phyloP scores from a whole-genome alignment of 2,329 filamentous ascomycete species.

The Coniochaeta hoffmannii region DNA sequence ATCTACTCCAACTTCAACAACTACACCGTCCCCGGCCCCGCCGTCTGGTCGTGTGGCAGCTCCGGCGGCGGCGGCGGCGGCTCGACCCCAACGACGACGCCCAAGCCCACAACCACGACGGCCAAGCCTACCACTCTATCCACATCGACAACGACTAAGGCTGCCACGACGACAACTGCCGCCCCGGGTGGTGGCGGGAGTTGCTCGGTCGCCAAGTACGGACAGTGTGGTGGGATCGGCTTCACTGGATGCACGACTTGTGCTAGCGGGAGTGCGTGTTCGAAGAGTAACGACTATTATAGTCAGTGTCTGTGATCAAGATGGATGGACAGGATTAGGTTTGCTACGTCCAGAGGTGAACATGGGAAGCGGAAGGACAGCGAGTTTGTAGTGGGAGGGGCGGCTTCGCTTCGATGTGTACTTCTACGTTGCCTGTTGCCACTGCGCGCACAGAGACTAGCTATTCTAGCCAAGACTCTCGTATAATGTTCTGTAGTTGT shows the following conservation, averaged over 20 bases:
- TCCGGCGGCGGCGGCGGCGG: neutral
- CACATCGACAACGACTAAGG: neutral
- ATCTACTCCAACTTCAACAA: slow-evolving; percentile 14
- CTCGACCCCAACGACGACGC: neutral
- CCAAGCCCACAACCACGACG: neutral
- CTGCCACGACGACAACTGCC: neutral
- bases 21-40: slow-evolving; percentile 9
- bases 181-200: neutral
- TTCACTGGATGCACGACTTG: slow-evolving; percentile 27
- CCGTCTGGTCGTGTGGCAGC: neutral
- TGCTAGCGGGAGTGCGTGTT: slow-evolving; percentile 23
- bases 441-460: too few relatives aligned
- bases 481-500: too few relatives aligned
- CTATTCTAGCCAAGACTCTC: too few relatives aligned
- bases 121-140: neutral
- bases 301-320: slow-evolving; percentile 25
- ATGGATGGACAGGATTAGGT: too few relatives aligned
- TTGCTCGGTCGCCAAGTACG: slow-evolving; percentile 19
- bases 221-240: slow-evolving; percentile 27
- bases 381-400: too few relatives aligned
- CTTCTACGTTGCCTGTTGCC: too few relatives aligned
- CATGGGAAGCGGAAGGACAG: too few relatives aligned
- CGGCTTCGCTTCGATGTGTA: too few relatives aligned
- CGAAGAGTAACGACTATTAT: slow-evolving; percentile 23
- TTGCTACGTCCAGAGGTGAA: too few relatives aligned